These are phyloP conservation scores for Mortierella sp. DNA, from an alignment of 371 early-diverging fungal species.

Conservation along the genomic window DNA sequence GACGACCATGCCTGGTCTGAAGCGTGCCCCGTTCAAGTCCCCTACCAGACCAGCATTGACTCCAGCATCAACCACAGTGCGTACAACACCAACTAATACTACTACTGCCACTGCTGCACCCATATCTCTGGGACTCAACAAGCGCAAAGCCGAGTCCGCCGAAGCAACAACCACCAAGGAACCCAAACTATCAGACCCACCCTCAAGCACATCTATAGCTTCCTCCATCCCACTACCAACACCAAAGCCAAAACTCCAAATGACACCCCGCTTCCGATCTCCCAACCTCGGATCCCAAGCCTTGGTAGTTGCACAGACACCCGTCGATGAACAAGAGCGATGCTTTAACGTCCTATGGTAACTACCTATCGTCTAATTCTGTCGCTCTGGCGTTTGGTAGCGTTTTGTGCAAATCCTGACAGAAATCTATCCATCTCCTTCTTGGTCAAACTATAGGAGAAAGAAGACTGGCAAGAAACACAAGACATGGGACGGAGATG, in stretches of 20 bases:
- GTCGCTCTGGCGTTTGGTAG: neutral
- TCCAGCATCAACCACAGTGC: neutral
- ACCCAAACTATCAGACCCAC: neutral
- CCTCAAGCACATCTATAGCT: neutral
- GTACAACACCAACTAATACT: neutral
- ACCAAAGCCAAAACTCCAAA: neutral
- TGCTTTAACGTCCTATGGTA: constrained; percentile 50
- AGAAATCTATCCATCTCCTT: neutral
- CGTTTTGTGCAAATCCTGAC: neutral
- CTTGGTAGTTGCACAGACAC: neutral
- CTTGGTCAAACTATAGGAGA: constrained; percentile 23
- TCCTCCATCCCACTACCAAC: neutral
- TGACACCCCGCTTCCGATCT: neutral
- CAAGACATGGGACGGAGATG: constrained; percentile 71
- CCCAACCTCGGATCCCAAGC: constrained; percentile 1
- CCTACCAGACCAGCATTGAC: neutral
- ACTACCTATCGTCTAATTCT: neutral
- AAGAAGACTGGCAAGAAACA: constrained; percentile 61
- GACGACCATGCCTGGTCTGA: neutral
- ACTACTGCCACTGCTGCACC: neutral
- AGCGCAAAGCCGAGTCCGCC: constrained; percentile 12
- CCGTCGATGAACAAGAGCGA: constrained; percentile 12
- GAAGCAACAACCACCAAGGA: neutral
- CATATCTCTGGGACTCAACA: neutral
- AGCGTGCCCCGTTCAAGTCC: constrained; percentile 13